Base-by-base conservation (phyloP, 495 filamentous ascomycete species). In the Aspergillus cavernicola region DNA sequence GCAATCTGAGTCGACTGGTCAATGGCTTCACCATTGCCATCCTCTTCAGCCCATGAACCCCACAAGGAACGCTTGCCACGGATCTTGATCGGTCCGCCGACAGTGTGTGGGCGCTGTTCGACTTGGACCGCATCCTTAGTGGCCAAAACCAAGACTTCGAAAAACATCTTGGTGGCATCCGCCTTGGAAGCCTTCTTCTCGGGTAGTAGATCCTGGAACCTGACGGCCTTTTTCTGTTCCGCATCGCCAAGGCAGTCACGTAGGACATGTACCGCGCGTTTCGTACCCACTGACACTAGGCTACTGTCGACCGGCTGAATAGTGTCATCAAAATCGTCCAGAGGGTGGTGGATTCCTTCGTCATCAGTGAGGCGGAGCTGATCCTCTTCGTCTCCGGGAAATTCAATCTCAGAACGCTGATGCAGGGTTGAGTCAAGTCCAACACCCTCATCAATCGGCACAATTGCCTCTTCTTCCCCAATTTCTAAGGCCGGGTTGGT, bases 91-190 rank as follows among this genome's bases (percentile, higher is more conserved):
- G 83, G 80, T 4, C 81, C 86, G 38, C 90, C 90, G 33, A 96
- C 80, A 28, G 78, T 69, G 13, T 82, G 80, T 41, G 83, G 77
- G n/a, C 77, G 74, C 71, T 98, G 93, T 63, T 97, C 92, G n/a
- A 97, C 89, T 66, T 95, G 92, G 63, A 98, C 87, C 31, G 93
- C 93, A 69, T 97, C 95, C 76, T 97, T 97, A 11, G 93, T 98
- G 10, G 95, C 95, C 43, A 98, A 74, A 5, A 97, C 93, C 35
- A 98, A 75, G 31, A 92, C 84, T 71, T 98, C 95, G 54, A 97
- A 97, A 73, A 98, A 98, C 92, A 98, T 96, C 76, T 96, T 96
- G 33, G 93, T 97, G 3, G 95, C 95, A 59, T 97, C 93, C 11
- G 84, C 84, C 62, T 87, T 86, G 44, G 79, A 85, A 2, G 93